Base-by-base conservation (phyloP, 2,329 filamentous ascomycete genomes). In the Lizonia empirigonia region DNA sequence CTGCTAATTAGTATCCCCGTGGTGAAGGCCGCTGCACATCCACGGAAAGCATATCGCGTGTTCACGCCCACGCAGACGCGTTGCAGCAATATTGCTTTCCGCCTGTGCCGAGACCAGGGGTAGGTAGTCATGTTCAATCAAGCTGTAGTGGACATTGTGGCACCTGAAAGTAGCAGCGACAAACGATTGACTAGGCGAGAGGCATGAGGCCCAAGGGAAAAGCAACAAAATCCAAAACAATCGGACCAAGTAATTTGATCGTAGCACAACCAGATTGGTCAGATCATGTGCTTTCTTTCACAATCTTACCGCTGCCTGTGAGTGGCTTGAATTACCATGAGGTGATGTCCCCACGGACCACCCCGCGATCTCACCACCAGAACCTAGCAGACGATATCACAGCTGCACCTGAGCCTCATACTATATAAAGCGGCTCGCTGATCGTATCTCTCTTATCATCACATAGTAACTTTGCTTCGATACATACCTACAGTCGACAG, bases 291-390 rank as follows among this genome's bases (percentile, higher is more conserved):
- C 18, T 26, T 12, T n/a, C 2, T 39, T 18, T 27, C 16, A 9
- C 12, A 5, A 22, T 7, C n/a, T 36, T 5, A 34, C 35, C 29
- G 36, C 30, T 23, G 4, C 19, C 30, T 8, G 13, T 40, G 30
- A 24, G 36, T 41, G 40, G 30, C 30, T 30, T 41, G 30, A 36
- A 34, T 41, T 22, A 19, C 16, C 18, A 47, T 52, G 8, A 47
- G 49, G 49, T 52, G 49, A 52, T 27, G 29, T 47, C 26, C n/a
- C 32, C 49, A 52, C 49, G 37, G 32, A 27, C 41, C 41, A 41
- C 42, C 48, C 48, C 49, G 38, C 49, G 37, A 13, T 47, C 49
- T 42, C 49, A 52, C 49, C 49, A 52, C 49, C 44, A 37, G 6
- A 15, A 39, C n/a, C 23, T 7, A 38, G 24, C 32, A 22, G 26